Percentiles rank a stretch among this genome's conserved stretches.
phyloP scores from a whole-genome alignment of 2,329 filamentous ascomycete species.

The Pseudogymnoascus sp. region DNA sequence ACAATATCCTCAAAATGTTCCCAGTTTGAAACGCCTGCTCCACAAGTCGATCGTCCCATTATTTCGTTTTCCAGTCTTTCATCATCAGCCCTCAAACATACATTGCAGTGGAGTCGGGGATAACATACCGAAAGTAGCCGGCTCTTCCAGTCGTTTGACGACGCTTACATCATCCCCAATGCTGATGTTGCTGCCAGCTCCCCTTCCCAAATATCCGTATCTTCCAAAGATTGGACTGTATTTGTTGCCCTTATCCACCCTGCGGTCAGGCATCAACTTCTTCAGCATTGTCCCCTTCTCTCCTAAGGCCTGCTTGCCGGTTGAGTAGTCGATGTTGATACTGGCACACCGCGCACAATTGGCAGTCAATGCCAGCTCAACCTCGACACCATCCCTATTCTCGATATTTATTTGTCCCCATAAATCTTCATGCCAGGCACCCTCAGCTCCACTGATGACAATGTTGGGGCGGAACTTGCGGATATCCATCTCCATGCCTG shows the following conservation, averaged over 20 bases:
- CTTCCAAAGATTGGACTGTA: constrained; percentile 65
- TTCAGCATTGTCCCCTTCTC: constrained; percentile 56
- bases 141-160: constrained; percentile 33
- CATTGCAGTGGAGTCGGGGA: background rate
- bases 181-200: constrained; percentile 28
- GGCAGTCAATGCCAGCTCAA: constrained; percentile 49
- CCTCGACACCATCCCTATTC: constrained; percentile 13
- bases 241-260: constrained; percentile 59
- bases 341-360: constrained; percentile 63
- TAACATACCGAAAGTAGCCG: constrained; percentile 40
- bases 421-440: constrained; percentile 60
- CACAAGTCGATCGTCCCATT: background rate
- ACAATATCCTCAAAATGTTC: background rate
- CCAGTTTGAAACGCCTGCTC: background rate
- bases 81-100: background rate
- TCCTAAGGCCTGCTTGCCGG: constrained; percentile 48
- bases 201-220: constrained; percentile 51
- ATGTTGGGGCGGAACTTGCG: constrained; percentile 67
- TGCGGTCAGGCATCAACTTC: constrained; percentile 59
- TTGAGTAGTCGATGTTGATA: constrained; percentile 63
- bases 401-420: constrained; percentile 53
- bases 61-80: background rate
- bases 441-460: constrained; percentile 50
- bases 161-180: constrained; percentile 42
- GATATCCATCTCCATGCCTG: constrained; percentile 47